Evolutionary conservation across 352 stramenopile species (phyloP).

Genomic region (Phytophthora citricola): DNA sequence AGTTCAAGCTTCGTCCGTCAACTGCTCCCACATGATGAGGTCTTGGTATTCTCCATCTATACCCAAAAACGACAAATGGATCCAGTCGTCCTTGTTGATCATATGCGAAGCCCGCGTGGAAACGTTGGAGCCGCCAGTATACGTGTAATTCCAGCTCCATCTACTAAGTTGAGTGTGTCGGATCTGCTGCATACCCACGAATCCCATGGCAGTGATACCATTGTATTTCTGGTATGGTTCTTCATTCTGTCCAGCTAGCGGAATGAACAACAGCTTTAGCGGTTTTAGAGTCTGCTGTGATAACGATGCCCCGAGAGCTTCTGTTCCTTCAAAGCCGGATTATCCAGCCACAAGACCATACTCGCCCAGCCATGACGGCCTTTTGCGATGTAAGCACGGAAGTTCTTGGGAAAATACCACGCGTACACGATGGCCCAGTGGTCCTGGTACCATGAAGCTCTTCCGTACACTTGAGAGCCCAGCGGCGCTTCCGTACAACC

Average conservation of each 20-base stretch:
- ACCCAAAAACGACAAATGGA: neutral
- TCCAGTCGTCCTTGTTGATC: neutral
- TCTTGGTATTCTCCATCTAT: neutral
- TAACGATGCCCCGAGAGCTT: neutral
- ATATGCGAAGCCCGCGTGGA: neutral
- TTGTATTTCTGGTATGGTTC: neutral
- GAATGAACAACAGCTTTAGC: neutral
- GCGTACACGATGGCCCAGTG: conserved; percentile 14
- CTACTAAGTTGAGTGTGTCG: neutral
- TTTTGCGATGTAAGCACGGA: neutral
- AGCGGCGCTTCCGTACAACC: neutral
- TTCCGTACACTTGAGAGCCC: conserved; percentile 23
- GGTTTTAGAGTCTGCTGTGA: neutral
- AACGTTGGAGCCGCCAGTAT: neutral
- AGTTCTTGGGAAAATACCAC: conserved; percentile 18
- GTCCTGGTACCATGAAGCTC: conserved; percentile 10
- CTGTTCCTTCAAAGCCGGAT: neutral
- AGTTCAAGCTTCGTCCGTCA: neutral
- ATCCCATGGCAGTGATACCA: neutral
- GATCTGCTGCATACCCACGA: neutral
- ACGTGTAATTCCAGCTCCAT: neutral
- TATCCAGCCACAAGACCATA: conserved; percentile 17
- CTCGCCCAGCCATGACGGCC: conserved; percentile 2
- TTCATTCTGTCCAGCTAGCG: neutral
- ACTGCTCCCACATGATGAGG: neutral